Evolutionary conservation across 1,139 yeast genomes (phyloP), one percentile per base, ranked within the genome.

Genomic region (Hemisphaericaspora xylanilytica): DNA sequence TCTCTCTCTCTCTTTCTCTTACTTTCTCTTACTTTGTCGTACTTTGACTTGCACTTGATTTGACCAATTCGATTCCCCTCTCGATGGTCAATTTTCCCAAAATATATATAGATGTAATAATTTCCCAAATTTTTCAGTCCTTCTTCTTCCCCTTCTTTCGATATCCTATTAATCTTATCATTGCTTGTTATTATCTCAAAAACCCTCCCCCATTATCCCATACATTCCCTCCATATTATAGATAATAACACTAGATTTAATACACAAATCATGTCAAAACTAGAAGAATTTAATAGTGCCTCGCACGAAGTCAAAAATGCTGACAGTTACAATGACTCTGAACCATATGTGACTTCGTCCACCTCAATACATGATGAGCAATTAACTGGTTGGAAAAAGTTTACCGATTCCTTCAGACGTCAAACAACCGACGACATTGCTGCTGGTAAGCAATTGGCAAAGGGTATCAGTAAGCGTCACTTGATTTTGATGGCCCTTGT

Each of bases 401-500:
- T 64, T 43, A 49, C 50, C 27, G 67, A 66, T 41, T 56, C 65
- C n/a, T 67, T 67, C 49, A 48, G 48, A 35, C 53, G 59, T 45
- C 55, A 56, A 43, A 50, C 51, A 36, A 48, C 46, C 15, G 43
- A 39, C 11, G 53, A 43, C 11, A 52, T 47, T 5, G 54, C 53
- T n/a, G 54, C 56, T 12, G 67, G 68, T 39, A 55, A 56, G 36
- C 64, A 55, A 35, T 51, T 63, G 33, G 53, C 58, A 29, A 66
- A 66, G 44, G 61, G 61, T 37, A 61, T 67, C 46, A 56, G 62
- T 37, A 52, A 51, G 43, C 60, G 70, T 42, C 73, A 67, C 44
- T 59, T 67, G 51, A 55, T 58, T 18, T 51, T 61, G 33, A 64
- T 67, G 62, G 66, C 71, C 11, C 57, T 67, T 40, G 63, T 61